Evolutionary conservation across 1,284 basidiomycete species (phyloP).

Genomic region (Takashimella tepidaria): DNA sequence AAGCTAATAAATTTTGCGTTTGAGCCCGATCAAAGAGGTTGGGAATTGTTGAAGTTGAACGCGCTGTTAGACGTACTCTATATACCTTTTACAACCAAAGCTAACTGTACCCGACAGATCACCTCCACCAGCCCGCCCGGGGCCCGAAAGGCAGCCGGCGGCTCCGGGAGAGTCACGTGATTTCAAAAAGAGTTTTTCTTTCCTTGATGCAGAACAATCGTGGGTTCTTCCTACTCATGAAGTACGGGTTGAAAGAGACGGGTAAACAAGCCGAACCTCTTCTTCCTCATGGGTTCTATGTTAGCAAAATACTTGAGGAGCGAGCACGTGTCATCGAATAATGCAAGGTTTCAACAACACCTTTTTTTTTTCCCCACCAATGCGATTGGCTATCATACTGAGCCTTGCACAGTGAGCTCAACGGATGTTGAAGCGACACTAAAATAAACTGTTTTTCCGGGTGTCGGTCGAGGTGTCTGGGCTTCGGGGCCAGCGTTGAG

Average conservation of each 20-base stretch:
- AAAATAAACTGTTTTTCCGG: slow-evolving; percentile 27
- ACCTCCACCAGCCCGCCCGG: no score
- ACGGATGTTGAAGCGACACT: slow-evolving; percentile 16
- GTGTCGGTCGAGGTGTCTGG: slow-evolving; percentile 28
- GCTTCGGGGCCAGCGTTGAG: slow-evolving; percentile 21
- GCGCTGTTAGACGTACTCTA: no score
- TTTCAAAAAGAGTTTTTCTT: no score
- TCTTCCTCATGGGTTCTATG: not conserved
- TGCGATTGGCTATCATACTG: slow-evolving; percentile 23
- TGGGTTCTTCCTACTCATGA: no score
- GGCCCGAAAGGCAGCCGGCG: not conserved
- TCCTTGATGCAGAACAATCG: no score
- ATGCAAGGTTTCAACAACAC: slow-evolving; percentile 7
- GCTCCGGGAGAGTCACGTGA: not conserved
- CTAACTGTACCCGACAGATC: no score
- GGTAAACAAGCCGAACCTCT: not conserved
- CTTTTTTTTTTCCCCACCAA: slow-evolving; percentile 6
- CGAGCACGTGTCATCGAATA: not conserved
- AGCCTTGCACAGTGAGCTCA: slow-evolving; percentile 33
- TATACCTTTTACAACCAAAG: no score
- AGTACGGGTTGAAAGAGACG: not conserved
- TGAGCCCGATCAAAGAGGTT: no score
- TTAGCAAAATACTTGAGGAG: not conserved
- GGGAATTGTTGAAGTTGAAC: no score
- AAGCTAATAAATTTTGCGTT: no score